Base-by-base conservation (phyloP, 176 grass and related monocot genomes). In the Tillandsia fasciculata region DNA sequence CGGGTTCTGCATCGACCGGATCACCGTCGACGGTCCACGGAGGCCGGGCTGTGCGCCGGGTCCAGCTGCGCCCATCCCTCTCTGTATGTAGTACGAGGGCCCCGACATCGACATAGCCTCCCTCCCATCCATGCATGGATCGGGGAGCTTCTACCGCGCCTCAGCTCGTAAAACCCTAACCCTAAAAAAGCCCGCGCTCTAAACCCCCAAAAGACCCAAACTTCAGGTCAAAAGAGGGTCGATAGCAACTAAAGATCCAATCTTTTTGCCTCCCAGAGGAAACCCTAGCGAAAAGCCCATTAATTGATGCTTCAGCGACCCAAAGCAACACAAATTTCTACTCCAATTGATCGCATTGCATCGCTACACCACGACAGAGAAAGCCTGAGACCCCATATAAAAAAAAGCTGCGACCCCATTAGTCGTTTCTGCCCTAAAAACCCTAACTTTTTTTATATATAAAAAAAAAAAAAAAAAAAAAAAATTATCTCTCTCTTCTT, bases 111-210 rank as follows among this genome's bases (percentile, higher is more conserved):
- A 49, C 74, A 76, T 76, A 51, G 24, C 64, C 3, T 76, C 74
- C 33, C 74, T 52, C 52, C 75, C 75, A 69, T 77, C 75, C 75
- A 77, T 77, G 53, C 52, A 77, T 51, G 65, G 56, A 15, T 53
- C 49, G 17, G 14, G 48, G 33, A 58, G 13, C 17, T 22, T 33
- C 66, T 17, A 14, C 3, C 50, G n/a, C 66, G 48, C 12, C 13
- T 22, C 54, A 18, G 47, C 47, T n/a, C n/a, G n/a, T n/a, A n/a
- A n/a, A n/a, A n/a, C n/a, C n/a, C n/a, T n/a, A n/a, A n/a, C n/a
- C n/a, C n/a, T n/a, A n/a, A n/a, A n/a, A n/a, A n/a, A n/a, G n/a
- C n/a, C n/a, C n/a, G n/a, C n/a, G n/a, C n/a, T n/a, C n/a, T n/a
- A n/a, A n/a, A n/a, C n/a, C n/a, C n/a, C n/a, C n/a, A n/a, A n/a